Percentiles rank a stretch among this genome's conserved stretches.
These are phyloP conservation scores for Dendrobium catenatum DNA, from an alignment of 106 monocot species.

Conservation along the genomic window DNA sequence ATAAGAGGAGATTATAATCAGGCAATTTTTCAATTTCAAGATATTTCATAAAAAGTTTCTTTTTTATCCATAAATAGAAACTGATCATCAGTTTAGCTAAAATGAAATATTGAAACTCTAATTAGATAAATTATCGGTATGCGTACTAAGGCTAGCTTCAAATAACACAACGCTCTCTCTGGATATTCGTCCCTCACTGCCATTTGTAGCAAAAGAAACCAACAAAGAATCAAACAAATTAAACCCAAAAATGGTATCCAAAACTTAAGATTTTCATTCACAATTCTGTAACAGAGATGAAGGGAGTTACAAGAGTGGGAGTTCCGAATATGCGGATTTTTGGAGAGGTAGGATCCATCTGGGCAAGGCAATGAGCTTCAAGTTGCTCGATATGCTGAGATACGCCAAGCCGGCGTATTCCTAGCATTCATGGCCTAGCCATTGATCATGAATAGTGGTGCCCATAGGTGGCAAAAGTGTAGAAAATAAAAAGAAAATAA, in stretches of 20 bases:
- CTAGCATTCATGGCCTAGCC: slow-evolving; percentile 50
- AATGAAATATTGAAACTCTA: slow-evolving; percentile 8
- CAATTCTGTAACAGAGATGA: background rate
- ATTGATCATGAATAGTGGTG: slow-evolving; percentile 11
- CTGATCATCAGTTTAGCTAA: background rate
- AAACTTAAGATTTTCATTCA: background rate
- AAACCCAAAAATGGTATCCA: background rate
- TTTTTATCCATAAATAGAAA: background rate
- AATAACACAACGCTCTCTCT: slow-evolving; percentile 63
- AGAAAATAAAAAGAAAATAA: too few species aligned
- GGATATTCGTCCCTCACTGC: slow-evolving; percentile 88
- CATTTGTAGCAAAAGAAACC: background rate
- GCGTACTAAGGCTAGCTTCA: slow-evolving; percentile 92
- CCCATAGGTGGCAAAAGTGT: background rate
- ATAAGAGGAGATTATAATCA: background rate
- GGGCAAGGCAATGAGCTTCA: slow-evolving; percentile 80
- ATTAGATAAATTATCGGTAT: background rate
- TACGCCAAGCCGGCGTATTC: slow-evolving; percentile 51
- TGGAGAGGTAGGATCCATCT: slow-evolving; percentile 85
- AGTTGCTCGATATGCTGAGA: slow-evolving; percentile 82
- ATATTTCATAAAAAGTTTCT: background rate
- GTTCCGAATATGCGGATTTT: slow-evolving; percentile 69
- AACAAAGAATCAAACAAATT: background rate
- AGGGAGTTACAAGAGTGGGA: slow-evolving; percentile 50
- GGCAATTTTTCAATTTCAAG: background rate